These are phyloP conservation scores for Aspergillus pseudonomiae DNA, from an alignment of 2,329 filamentous ascomycete species.

Conservation along the genomic window DNA sequence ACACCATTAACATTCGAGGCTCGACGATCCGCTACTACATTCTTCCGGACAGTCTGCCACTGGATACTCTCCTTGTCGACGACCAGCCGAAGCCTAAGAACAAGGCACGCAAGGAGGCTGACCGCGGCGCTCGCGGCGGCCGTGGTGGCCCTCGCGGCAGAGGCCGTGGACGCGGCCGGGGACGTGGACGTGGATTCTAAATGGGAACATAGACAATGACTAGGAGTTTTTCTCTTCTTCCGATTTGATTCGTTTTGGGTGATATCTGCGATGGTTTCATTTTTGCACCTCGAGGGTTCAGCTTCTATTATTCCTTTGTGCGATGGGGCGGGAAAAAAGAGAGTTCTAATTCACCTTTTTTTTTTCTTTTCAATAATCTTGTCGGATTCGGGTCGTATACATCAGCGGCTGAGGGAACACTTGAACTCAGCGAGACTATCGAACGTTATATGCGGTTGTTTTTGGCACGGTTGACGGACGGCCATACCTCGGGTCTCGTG, in stretches of 20 bases:
- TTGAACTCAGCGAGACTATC: neutral
- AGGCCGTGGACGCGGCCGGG: constrained; percentile 56
- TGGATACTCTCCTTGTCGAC: constrained; percentile 94
- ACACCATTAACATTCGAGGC: constrained; percentile 95
- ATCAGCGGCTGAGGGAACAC: neutral
- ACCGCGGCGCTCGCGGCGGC: constrained; percentile 54
- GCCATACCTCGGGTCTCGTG: neutral
- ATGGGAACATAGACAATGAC: constrained; percentile 16
- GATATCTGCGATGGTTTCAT: constrained; percentile 17
- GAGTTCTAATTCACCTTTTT: constrained; percentile 7
- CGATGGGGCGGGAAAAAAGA: neutral
- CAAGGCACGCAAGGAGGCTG: constrained; percentile 91
- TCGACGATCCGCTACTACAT: constrained; percentile 97
- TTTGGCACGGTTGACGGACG: neutral
- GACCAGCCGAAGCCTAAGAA: constrained; percentile 99
- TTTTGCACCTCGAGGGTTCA: neutral
- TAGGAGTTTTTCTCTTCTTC: constrained; percentile 24
- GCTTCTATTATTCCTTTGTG: constrained; percentile 1
- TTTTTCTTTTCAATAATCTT: constrained; percentile 2
- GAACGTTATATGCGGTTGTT: neutral
- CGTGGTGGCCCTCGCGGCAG: constrained; percentile 55
- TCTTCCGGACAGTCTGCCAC: constrained; percentile 88
- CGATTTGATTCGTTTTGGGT: constrained; percentile 21
- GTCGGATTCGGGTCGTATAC: constrained; percentile 1
- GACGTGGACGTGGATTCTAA: constrained; percentile 35